Base-by-base conservation (phyloP, 169 alveolate genomes). In the Plasmodium gaboni region DNA sequence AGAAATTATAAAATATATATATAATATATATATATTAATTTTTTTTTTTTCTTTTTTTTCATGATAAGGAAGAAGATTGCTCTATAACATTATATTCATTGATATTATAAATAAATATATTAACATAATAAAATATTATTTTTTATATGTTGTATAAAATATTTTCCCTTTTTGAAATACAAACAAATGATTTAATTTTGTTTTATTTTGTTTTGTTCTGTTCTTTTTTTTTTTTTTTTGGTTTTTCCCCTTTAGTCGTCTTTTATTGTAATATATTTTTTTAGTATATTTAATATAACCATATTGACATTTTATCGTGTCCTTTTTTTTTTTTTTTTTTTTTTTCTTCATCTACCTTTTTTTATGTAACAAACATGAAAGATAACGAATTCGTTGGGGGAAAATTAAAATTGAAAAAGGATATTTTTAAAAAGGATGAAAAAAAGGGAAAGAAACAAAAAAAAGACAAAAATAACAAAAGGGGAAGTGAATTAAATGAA, bases 331-430 rank as follows among this genome's bases (percentile, higher is more conserved):
- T n/a, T 12, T 55, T 24, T 22, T 3, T 53, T 64, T 65, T 5
- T 65, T 65, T 38, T 65, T 15, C 24, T 32, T 17, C 17, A 0
- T 51, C 7, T 12, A 13, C 7, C 22, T 13, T 9, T 15, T 57
- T 28, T 28, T 44, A 12, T 28, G 28, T 42, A 26, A 64, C 13
- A 15, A 78, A 59, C 9, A 78, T 78, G 89, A 78, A 78, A 78
- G 89, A 78, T 72, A 64, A 50, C 60, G 89, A 78, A 78, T 78
- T 78, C 46, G 63, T 78, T 78, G 89, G 89, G 17, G 89, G 89
- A n/a, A 63, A 65, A 46, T 59, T 78, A 78, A 78, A 78, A 50
- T 57, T 78, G 38, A 78, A 65, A 60, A 10, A 44, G 46, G 67
- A 50, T 50, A 63, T 78, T 10, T 64, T 64, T 28, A 78, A 63